A percentile compares a stretch with the other conserved stretches of the same genome.
Conservation (phyloP, 176 grass and related monocot genomes). For the Zizania latifolia region DNA sequence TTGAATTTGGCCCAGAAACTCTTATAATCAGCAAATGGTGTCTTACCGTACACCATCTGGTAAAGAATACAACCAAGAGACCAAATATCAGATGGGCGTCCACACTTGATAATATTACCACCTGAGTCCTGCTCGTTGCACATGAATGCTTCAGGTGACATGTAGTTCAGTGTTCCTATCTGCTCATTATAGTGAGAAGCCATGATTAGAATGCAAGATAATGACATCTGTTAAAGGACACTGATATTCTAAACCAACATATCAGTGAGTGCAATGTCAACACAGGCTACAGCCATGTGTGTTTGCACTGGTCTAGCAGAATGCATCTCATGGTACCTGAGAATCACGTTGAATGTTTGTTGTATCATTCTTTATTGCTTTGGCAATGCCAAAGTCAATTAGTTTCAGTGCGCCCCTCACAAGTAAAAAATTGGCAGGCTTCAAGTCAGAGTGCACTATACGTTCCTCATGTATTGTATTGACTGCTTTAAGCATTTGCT, state of each 20-base stretch:
- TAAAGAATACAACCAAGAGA: conserved; percentile 96
- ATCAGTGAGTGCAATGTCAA: not conserved
- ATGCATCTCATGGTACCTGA: conserved; percentile 46
- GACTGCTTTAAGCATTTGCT: conserved; percentile 99
- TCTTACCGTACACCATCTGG: conserved; percentile 98
- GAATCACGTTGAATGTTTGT: conserved; percentile 90
- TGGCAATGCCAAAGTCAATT: conserved; percentile 82
- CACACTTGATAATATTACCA: conserved; percentile 76
- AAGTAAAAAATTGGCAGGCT: conserved; percentile 88
- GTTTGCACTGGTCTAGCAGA: not conserved
- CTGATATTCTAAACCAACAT: not conserved
- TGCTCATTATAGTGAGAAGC: conserved; percentile 27
- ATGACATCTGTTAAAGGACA: not conserved
- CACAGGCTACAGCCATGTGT: not conserved
- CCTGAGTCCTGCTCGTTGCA: conserved; percentile 66
- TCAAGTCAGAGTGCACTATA: conserved; percentile 93
- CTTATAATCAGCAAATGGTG: conserved; percentile 81
- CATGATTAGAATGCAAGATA: conserved; percentile 5
- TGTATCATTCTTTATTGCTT: conserved; percentile 76
- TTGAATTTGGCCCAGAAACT: conserved; percentile 87
- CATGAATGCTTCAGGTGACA: conserved; percentile 94
- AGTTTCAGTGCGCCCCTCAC: conserved; percentile 79
- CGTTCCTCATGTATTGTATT: conserved; percentile 90
- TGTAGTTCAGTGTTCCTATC: conserved; percentile 98
- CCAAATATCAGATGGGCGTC: conserved; percentile 93